Conservation (phyloP, 2,329 filamentous ascomycete genomes). For the Ophiostoma australiae region DNA sequence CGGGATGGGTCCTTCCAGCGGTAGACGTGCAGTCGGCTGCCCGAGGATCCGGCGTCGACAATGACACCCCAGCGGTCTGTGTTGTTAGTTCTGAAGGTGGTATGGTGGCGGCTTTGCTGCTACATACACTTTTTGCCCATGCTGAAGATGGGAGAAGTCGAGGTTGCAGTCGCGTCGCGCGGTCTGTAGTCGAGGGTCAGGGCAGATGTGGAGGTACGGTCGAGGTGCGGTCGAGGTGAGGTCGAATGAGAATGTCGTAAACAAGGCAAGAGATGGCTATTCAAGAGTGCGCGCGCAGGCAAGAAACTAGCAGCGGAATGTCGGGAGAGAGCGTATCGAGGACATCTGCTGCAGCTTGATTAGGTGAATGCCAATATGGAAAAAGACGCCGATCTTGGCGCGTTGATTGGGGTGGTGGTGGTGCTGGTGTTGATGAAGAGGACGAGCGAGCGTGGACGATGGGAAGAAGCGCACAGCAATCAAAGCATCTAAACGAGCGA, state of each 20-base stretch:
- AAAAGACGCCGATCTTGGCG: constrained; percentile 3
- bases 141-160: not conserved
- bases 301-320: constrained; percentile 1
- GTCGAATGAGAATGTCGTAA: not conserved
- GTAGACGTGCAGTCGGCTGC: constrained; percentile 91
- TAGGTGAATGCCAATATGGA: constrained; percentile 1
- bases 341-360: not conserved
- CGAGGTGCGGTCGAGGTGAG: not conserved
- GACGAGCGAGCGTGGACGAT: not conserved
- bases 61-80: constrained; percentile 80
- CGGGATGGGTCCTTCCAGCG: constrained; percentile 76
- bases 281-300: not conserved
- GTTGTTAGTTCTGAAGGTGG: constrained; percentile 4
- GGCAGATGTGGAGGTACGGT: not conserved
- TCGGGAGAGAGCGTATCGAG: not conserved
- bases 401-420: not conserved
- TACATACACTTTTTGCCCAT: constrained; percentile 25
- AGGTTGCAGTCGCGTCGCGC: not conserved
- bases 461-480: not conserved
- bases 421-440: not conserved
- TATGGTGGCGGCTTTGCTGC: not conserved
- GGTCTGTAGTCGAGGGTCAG: not conserved
- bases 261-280: not conserved
- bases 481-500: not conserved
- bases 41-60: constrained; percentile 94